Evolutionary conservation across 2,329 filamentous ascomycete species (phyloP).

Genomic region (Trichoderma asperellum): DNA sequence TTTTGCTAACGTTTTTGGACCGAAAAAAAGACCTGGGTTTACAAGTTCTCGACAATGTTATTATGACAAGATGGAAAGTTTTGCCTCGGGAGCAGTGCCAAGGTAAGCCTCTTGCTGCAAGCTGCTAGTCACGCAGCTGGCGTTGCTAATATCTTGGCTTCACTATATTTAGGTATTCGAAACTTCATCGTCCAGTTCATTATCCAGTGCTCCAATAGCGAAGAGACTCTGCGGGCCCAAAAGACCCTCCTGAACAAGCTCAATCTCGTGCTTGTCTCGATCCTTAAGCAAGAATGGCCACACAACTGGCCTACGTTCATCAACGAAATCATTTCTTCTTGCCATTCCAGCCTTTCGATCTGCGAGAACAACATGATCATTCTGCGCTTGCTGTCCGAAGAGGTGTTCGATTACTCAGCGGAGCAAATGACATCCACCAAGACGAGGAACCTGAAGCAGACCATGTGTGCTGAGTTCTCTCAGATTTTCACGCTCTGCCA

Average conservation of each 20-base stretch:
- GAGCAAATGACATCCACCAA: slow-evolving; percentile 99
- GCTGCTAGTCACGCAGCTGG: background rate
- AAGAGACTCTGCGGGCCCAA: slow-evolving; percentile 83
- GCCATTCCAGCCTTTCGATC: slow-evolving; percentile 91
- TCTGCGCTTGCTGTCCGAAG: slow-evolving; percentile 89
- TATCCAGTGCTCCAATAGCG: slow-evolving; percentile 86
- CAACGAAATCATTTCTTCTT: slow-evolving; percentile 98
- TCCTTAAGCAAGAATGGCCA: slow-evolving; percentile 99
- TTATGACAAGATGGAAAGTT: slow-evolving; percentile 99
- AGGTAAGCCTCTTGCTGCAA: slow-evolving; percentile 53
- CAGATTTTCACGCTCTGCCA: slow-evolving; percentile 98
- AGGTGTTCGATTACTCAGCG: slow-evolving; percentile 98
- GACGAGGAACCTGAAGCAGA: slow-evolving; percentile 94
- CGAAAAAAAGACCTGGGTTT: slow-evolving; percentile 74
- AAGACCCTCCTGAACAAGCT: slow-evolving; percentile 96
- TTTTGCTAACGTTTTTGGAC: slow-evolving; percentile 35
- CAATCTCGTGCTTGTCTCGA: slow-evolving; percentile 94
- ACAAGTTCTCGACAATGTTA: slow-evolving; percentile 97
- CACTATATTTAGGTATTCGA: slow-evolving; percentile 72
- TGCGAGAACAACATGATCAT: slow-evolving; percentile 99
- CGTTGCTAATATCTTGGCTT: slow-evolving; percentile 38
- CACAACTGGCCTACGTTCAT: slow-evolving; percentile 99
- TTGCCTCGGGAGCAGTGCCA: slow-evolving; percentile 94
- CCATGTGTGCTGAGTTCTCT: slow-evolving; percentile 98
- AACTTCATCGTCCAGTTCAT: slow-evolving; percentile 99